Evolutionary conservation across 1,139 yeast species (phyloP), one percentile per base, ranked within the genome.

Genomic region (Geotrichum bryndzae): DNA sequence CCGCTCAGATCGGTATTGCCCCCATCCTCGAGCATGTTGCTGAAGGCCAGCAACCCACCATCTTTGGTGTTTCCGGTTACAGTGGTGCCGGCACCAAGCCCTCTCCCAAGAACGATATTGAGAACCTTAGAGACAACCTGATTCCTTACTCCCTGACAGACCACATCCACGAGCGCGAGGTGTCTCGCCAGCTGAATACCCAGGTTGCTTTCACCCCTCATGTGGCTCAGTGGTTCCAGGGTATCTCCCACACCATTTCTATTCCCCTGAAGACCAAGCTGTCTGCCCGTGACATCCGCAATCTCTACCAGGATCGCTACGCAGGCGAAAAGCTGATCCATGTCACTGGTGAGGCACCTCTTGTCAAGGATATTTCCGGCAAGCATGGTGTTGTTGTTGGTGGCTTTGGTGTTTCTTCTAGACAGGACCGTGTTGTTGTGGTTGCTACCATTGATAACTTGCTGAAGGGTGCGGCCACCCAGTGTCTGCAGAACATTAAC

Each of bases 11-110:
- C 57, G 95, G 97, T 10, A 87, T 95, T 73, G 86, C 95, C 53
- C 99, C 99, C 45, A 79, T 95, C 70, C 66, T 73, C 1, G 84
- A 86, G 50, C 83, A 82, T 72, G 70, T 76, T 35, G 73, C 76
- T 23, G 69, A 69, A 46, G 75, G 77, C 25, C 94, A 95, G 35
- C 80, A 82, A 48, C 98, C 99, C 58, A 80, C 90, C 4, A 80
- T 94, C 25, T 94, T 94, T 74, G 99, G 99, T 73, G 95, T 94
- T 51, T 90, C 97, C 57, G 99, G 99, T 56, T 94, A 94, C 76
- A 92, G 99, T 25, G 99, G 99, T 64, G 99, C 99, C 22, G 99
- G 99, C 67, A 92, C 99, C 59, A 94, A 95, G 77, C 99, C 99
- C 62, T 89, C 97, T 7, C 96, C 96, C 64, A 91, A 91, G 79